Base-by-base conservation (phyloP, 2,329 filamentous ascomycete genomes). In the Aphanoascus verrucosus region DNA sequence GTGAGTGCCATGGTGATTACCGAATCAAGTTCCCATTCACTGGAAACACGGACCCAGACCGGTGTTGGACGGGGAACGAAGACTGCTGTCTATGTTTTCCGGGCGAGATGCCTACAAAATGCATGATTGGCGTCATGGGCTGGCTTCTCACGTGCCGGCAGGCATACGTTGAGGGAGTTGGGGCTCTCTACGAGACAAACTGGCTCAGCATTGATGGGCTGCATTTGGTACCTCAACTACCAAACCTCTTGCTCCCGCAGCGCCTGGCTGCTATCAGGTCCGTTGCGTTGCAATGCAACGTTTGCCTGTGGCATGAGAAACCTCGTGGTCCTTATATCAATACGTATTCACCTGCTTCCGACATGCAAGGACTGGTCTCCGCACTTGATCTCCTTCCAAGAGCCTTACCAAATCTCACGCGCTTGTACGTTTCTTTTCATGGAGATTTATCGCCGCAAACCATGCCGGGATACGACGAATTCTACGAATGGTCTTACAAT, bases 121-220 rank as follows among this genome's bases (percentile, higher is more conserved):
- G 23, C 23, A 28, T 28, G 23, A 28, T 28, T 7, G 23, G 23
- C 3, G 23, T 7, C 23, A 28, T 28, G 23, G 23, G 23, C 1
- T 69, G 65, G 65, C 58, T 67, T 0, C 55, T 60, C 1, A 54
- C 60, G 7, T 69, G 65, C 44, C 59, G 61, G 6, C 62, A 67
- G 55, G 65, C 67, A 23, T 68, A 66, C 50, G 12, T 57, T 2
- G 64, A 69, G 37, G 65, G 62, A 1, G 57, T 67, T 38, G 55
- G 64, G 8, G 56, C 66, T 5, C 56, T 69, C 5, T 69, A 65
- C 52, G 41, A 57, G 1, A 62, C 60, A 4, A 69, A 68, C 49
- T 59, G 56, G 5, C 59, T 66, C 15, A 58, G 61, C 53, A 60
- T 67, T 19, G 8, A 50, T 3, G 50, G 53, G 12, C 46, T 38